Evolutionary conservation across 2,329 filamentous ascomycete species (phyloP), one percentile per base, ranked within the genome.

Genomic region (Paraphoma sp.): DNA sequence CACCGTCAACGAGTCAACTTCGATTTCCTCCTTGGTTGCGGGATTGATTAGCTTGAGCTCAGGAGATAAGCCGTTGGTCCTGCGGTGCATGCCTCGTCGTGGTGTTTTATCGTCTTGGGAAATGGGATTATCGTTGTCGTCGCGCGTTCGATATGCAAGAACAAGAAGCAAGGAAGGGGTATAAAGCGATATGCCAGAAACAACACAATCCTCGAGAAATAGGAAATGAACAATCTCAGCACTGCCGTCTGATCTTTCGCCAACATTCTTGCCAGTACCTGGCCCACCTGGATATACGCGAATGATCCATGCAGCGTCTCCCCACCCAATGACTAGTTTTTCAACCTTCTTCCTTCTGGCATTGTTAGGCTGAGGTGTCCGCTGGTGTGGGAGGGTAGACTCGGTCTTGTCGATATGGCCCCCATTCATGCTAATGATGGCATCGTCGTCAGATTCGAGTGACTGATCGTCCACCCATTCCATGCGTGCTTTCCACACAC

Each of bases 171-270:
- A 84, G 73, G 87, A 95, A 74, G 92, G 92, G 74, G 93, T 97
- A 87, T 97, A 98, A 78, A 99, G 84, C 63, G 94, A 96, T 78
- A 99, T 90, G 70, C 95, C 95, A 74, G 95, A 97, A 82, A 99
- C 92, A 76, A 97, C 93, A 82, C 95, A 98, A 81, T 99, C 95
- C 79, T 95, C 76, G 66, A 83, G 96, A 71, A 93, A 91, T 78
- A 98, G 86, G 78, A 94, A 93, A 78, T 96, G 96, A 60, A 92
- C 87, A 73, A 98, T 94, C 74, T 97, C 92, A 48, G 92, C 93
- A 65, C 87, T 89, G 30, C 92, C 94, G 65, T 90, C 85, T 45
- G 86, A 88, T 70, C 84, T 87, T 71, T 92, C 89, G 48, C 88
- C 87, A 33, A 83, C 86, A 68, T 89, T 81, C 69, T 87, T 91